Evolutionary conservation across 441 rosid genomes (phyloP), one percentile per base, ranked within the genome.

Genomic region (Flueggea neowawraea): DNA sequence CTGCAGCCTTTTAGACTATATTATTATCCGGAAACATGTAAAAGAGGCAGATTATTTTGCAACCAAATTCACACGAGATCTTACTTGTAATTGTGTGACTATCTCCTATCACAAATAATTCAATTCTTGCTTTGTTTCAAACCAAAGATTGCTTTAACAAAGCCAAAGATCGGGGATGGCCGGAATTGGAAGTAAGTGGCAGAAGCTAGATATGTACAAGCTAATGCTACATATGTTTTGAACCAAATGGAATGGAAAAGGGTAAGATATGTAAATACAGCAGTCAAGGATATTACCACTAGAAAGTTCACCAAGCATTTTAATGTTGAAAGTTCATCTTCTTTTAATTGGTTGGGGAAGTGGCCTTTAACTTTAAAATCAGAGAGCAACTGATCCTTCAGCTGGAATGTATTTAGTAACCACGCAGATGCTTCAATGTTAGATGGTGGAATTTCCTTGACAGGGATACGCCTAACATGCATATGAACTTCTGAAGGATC

Each of bases 401-500:
- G 51, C 70, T 75, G 66, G 79, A 88, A 95, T 32, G 82, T 71
- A 64, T 86, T 79, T 55, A 85, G 76, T 67, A 90, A 74, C 98
- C 98, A 89, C 8, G 80, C 69, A 32, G 87, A 73, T 31, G 85
- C 80, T 55, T 82, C 92, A 55, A 17, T 62, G 32, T 88, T 82
- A 16, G 82, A 77, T 17, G 58, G 52, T 3, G 98, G 98, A 66
- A 91, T 84, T 36, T 86, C 82, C 48, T 72, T 61, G 4, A 76
- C 33, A 11, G 73, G 69, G 55, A 90, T 70, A 32, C 95, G 84
- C 55, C 78, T 80, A 53, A 91, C 78, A 51, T 95, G 96, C 48
- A 95, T 78, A 68, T 95, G 99, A 65, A 90, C 99, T 82, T 90
- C 96, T 32, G 93, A 81, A 7, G 99, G 97, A 82, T 83, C 91